phyloP scores from a whole-genome alignment of 1,139 yeast genomes.

The Suhomyces yuchorum region DNA sequence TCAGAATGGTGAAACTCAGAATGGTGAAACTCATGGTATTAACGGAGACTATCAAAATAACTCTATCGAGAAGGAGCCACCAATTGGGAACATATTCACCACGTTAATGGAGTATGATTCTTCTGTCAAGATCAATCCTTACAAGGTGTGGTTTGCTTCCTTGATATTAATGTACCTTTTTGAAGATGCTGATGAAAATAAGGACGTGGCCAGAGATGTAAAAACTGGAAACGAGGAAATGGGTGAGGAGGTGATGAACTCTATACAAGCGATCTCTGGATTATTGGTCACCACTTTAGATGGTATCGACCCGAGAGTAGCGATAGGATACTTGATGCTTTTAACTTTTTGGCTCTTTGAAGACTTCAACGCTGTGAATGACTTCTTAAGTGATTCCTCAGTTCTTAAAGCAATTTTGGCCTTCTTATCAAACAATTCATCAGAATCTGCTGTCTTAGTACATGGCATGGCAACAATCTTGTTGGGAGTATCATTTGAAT shows the following conservation, averaged over 20 bases:
- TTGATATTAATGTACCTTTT: constrained; percentile 65
- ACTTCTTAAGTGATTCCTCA: constrained; percentile 69
- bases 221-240: constrained; percentile 65
- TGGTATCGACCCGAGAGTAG: constrained; percentile 69
- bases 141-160: constrained; percentile 83
- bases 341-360: constrained; percentile 79
- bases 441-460: constrained; percentile 59
- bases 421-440: constrained; percentile 61
- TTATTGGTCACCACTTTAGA: constrained; percentile 68
- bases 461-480: constrained; percentile 77
- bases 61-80: constrained; percentile 17
- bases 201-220: constrained; percentile 54
- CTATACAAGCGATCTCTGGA: constrained; percentile 80
- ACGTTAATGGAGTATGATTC: constrained; percentile 79
- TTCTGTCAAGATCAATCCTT: constrained; percentile 78
- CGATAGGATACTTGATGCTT: constrained; percentile 78
- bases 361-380: constrained; percentile 72
- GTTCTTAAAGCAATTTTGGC: constrained; percentile 68
- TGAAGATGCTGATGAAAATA: constrained; percentile 55
- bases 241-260: constrained; percentile 74
- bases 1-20: too few relatives aligned
- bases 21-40: not conserved
- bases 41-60: constrained; percentile 5
- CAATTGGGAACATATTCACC: constrained; percentile 59
- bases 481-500: constrained; percentile 80